A percentile compares a stretch with the other conserved stretches of the same genome.
Evolutionary conservation across 2,329 filamentous ascomycete genomes (phyloP).

Genomic region (Spiromastix sp.): DNA sequence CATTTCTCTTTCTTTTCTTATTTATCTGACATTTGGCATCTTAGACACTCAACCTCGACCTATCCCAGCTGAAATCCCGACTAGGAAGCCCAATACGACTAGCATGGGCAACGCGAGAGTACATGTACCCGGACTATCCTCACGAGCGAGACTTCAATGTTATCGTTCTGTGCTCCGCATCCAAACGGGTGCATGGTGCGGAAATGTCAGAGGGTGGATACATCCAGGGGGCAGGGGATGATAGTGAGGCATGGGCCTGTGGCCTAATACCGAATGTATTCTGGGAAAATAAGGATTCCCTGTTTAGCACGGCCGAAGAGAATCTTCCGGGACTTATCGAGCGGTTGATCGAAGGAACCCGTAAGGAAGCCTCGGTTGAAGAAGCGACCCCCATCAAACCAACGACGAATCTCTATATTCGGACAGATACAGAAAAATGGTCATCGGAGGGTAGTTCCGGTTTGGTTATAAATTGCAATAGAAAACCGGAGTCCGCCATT

Average conservation of each 20-base stretch:
- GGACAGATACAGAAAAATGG: too few species aligned
- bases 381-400: constrained; percentile 27
- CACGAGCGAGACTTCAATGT: constrained; percentile 48
- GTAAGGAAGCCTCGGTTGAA: constrained; percentile 12
- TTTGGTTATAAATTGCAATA: constrained; percentile 33
- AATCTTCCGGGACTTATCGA: constrained; percentile 47
- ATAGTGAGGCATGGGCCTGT: constrained; percentile 84
- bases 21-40: constrained; percentile 6
- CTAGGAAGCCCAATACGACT: constrained; percentile 65
- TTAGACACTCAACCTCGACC: constrained; percentile 52
- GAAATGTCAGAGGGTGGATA: constrained; percentile 66
- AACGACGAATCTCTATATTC: constrained; percentile 25
- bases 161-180: constrained; percentile 78
- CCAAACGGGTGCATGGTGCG: constrained; percentile 56
- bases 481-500: constrained; percentile 10
- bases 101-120: constrained; percentile 69
- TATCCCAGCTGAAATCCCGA: constrained; percentile 42
- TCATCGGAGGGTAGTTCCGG: constrained; percentile 13
- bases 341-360: constrained; percentile 27
- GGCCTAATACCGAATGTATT: constrained; percentile 71
- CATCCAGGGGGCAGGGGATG: constrained; percentile 89
- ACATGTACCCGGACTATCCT: constrained; percentile 37
- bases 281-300: constrained; percentile 55
- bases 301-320: constrained; percentile 57
- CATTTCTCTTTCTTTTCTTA: background rate